These are phyloP conservation scores for Sporisorium iseilematis-ciliati DNA, from an alignment of 1,284 basidiomycete genomes.

Conservation along the genomic window DNA sequence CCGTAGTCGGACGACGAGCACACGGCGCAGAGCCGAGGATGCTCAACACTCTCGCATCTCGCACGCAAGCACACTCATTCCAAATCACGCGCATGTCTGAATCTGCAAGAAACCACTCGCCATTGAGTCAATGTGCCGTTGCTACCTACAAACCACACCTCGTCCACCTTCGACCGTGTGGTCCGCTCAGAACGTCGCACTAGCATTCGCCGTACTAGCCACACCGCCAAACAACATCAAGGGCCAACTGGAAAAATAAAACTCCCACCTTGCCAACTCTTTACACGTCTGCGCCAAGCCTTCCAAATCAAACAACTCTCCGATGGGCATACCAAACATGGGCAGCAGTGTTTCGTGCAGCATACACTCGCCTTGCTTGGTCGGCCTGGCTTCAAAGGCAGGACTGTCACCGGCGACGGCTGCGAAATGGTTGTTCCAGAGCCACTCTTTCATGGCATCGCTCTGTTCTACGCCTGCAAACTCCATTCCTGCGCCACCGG, in stretches of 20 bases:
- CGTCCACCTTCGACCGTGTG: neutral
- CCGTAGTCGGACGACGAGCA: no score
- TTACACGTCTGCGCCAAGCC: slow-evolving; percentile 67
- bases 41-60: no score
- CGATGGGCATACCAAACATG: slow-evolving; percentile 69
- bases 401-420: slow-evolving; percentile 81
- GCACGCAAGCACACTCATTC: no score
- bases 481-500: slow-evolving; percentile 18
- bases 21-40: no score
- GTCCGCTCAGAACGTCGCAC: slow-evolving; percentile 44
- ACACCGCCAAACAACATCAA: slow-evolving; percentile 71
- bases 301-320: slow-evolving; percentile 72
- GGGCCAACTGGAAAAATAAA: slow-evolving; percentile 71
- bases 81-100: no score
- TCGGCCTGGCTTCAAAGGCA: slow-evolving; percentile 76
- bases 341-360: slow-evolving; percentile 61
- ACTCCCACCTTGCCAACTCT: slow-evolving; percentile 68
- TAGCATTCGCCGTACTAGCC: slow-evolving; percentile 71
- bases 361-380: slow-evolving; percentile 28
- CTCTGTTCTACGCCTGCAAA: slow-evolving; percentile 62
- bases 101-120: no score
- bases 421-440: slow-evolving; percentile 82
- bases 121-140: no score
- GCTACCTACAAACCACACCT: neutral
- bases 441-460: slow-evolving; percentile 62